Evolutionary conservation across 2,329 filamentous ascomycete species (phyloP).

Genomic region (Dichotomopilus funicola): DNA sequence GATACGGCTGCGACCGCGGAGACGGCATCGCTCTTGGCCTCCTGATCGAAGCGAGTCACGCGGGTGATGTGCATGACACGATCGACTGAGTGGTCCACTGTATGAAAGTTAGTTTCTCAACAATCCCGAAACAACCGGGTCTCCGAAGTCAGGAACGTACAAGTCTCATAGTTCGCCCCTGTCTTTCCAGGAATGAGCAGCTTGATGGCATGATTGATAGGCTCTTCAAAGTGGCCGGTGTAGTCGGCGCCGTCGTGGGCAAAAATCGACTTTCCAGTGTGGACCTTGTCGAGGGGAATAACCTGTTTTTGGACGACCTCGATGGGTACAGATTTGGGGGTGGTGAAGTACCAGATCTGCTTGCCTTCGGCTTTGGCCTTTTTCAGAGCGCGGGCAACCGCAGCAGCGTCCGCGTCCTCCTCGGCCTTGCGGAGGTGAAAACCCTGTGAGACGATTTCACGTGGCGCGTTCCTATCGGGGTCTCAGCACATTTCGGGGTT

Average conservation of each 20-base stretch:
- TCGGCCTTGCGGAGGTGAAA: constrained; percentile 48
- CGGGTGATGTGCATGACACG: constrained; percentile 60
- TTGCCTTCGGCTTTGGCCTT: constrained; percentile 58
- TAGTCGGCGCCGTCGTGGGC: constrained; percentile 59
- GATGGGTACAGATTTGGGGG: constrained; percentile 63
- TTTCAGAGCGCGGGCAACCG: constrained; percentile 50
- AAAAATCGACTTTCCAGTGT: constrained; percentile 49
- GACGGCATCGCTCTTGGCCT: constrained; percentile 24
- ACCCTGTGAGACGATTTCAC: constrained; percentile 43
- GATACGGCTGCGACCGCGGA: constrained; percentile 2
- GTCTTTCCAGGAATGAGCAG: constrained; percentile 54
- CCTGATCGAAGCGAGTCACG: constrained; percentile 49
- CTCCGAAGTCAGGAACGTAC: constrained; percentile 36
- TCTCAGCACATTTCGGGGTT: constrained; percentile 15
- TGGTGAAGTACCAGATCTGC: constrained; percentile 75
- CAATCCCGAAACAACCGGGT: neutral
- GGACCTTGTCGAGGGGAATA: constrained; percentile 50
- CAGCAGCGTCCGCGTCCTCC: constrained; percentile 36
- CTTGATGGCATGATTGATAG: constrained; percentile 47
- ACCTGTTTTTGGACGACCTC: constrained; percentile 59
- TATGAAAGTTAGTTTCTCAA: constrained; percentile 23
- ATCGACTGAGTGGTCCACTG: constrained; percentile 43
- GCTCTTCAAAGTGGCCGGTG: constrained; percentile 48
- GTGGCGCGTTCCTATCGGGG: constrained; percentile 22
- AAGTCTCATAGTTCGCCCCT: constrained; percentile 46